These are phyloP conservation scores for Lactarius hatsudake DNA, from an alignment of 768 basidiomycete species.

Conservation along the genomic window DNA sequence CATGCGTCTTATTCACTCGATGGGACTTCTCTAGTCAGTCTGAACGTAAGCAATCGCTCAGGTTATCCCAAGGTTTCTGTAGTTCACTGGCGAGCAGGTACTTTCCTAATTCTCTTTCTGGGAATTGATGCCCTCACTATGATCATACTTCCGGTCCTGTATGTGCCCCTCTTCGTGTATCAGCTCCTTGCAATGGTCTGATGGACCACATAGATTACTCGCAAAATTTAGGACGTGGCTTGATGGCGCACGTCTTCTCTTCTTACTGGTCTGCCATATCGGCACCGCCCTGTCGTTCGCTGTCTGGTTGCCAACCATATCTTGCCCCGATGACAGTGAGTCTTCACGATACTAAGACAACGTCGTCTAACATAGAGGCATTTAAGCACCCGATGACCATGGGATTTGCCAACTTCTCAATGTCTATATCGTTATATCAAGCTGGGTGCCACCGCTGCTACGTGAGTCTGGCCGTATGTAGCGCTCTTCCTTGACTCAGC, in stretches of 20 bases:
- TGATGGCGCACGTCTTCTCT: slow-evolving; percentile 49
- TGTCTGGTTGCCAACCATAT: slow-evolving; percentile 42
- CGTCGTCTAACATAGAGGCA: background rate
- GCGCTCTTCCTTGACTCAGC: slow-evolving; percentile 9
- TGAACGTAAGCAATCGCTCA: slow-evolving; percentile 43
- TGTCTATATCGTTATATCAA: slow-evolving; percentile 47
- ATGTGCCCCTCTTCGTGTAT: slow-evolving; percentile 27
- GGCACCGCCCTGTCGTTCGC: slow-evolving; percentile 45
- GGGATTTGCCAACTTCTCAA: slow-evolving; percentile 49
- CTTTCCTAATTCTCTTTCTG: slow-evolving; percentile 47
- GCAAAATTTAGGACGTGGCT: slow-evolving; percentile 51
- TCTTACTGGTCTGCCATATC: slow-evolving; percentile 45
- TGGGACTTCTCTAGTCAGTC: slow-evolving; percentile 46
- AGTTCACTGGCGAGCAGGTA: slow-evolving; percentile 34
- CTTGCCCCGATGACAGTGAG: slow-evolving; percentile 46
- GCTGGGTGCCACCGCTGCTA: slow-evolving; percentile 53
- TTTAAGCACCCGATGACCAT: slow-evolving; percentile 40
- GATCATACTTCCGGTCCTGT: slow-evolving; percentile 45
- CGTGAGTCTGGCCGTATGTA: slow-evolving; percentile 33
- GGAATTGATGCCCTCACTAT: slow-evolving; percentile 40
- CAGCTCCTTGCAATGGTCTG: slow-evolving; percentile 20
- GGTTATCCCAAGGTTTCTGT: background rate
- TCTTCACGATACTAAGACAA: background rate
- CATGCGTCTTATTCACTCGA: slow-evolving; percentile 43
- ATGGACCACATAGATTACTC: slow-evolving; percentile 39